Evolutionary conservation across 345 rosid species (phyloP).

Genomic region (Aegle marmelos): DNA sequence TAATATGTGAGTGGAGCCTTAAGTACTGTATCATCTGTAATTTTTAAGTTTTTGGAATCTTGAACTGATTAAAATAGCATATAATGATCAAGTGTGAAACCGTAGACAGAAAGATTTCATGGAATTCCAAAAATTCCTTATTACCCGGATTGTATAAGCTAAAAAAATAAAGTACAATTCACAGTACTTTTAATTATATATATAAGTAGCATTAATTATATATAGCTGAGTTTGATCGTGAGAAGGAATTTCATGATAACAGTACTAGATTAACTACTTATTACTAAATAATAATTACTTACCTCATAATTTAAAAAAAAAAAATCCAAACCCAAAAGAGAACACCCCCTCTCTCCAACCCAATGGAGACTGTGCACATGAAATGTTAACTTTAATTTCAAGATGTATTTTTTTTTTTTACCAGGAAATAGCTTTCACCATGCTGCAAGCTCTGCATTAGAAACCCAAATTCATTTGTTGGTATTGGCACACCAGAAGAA

Average conservation of each 20-base stretch:
- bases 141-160: conserved; percentile 16
- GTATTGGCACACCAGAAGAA: conserved; percentile 75
- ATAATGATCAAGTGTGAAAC: not conserved
- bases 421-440: conserved; percentile 97
- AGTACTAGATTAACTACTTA: not conserved
- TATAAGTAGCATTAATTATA: not conserved
- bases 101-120: conserved; percentile 18
- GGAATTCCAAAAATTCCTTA: conserved; percentile 39
- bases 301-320: not conserved
- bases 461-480: conserved; percentile 71
- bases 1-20: conserved; percentile 8
- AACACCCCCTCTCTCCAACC: not conserved
- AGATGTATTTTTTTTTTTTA: conserved; percentile 23
- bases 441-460: conserved; percentile 73
- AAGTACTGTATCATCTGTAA: conserved; percentile 18
- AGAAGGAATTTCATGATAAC: not conserved
- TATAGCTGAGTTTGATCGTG: not conserved
- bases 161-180: conserved; percentile 6
- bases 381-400: no score
- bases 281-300: not conserved
- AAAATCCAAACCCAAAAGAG: not conserved
- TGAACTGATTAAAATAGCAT: conserved; percentile 19
- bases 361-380: not conserved
- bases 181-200: not conserved
- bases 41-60: conserved; percentile 18